phyloP scores from a whole-genome alignment of 2,329 filamentous ascomycete genomes.

The Colletotrichum sublineola region DNA sequence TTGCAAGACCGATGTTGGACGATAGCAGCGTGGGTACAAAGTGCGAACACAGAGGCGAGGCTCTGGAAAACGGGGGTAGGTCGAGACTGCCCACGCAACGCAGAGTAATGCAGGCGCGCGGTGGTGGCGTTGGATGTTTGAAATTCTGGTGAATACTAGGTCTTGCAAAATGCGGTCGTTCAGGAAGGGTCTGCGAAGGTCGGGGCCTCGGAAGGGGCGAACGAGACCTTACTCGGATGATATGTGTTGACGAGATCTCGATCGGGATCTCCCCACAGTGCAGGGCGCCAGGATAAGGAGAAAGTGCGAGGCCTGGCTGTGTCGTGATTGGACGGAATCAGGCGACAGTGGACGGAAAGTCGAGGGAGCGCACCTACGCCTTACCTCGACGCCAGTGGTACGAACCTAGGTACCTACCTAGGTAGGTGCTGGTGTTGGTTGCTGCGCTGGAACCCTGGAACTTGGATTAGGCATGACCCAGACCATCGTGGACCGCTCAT shows the following conservation, averaged over 20 bases:
- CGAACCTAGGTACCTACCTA: not conserved
- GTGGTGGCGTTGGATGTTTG: slow-evolving; percentile 6
- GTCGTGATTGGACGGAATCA: slow-evolving; percentile 10
- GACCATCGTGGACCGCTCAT: slow-evolving; percentile 16
- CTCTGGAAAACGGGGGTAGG: not conserved
- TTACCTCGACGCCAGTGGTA: not conserved
- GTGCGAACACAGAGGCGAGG: not conserved
- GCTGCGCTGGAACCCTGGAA: slow-evolving; percentile 8
- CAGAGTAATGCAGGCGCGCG: slow-evolving; percentile 29
- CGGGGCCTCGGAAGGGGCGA: slow-evolving; percentile 8
- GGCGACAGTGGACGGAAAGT: not conserved
- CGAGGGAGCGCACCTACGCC: not conserved
- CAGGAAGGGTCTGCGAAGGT: not conserved
- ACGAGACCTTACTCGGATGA: slow-evolving; percentile 15
- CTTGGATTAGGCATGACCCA: slow-evolving; percentile 15
- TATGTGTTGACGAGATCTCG: slow-evolving; percentile 20
- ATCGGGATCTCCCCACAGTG: slow-evolving; percentile 39
- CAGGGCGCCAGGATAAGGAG: slow-evolving; percentile 25
- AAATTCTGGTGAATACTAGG: slow-evolving; percentile 6
- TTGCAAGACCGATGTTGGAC: slow-evolving; percentile 11
- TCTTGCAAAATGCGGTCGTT: not conserved
- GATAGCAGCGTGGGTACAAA: not conserved
- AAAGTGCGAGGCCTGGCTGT: not conserved
- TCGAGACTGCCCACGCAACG: slow-evolving; percentile 27
- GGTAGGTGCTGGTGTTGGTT: not conserved